These are phyloP conservation scores for Calycina herbarum DNA, from an alignment of 2,329 filamentous ascomycete genomes.

Conservation along the genomic window DNA sequence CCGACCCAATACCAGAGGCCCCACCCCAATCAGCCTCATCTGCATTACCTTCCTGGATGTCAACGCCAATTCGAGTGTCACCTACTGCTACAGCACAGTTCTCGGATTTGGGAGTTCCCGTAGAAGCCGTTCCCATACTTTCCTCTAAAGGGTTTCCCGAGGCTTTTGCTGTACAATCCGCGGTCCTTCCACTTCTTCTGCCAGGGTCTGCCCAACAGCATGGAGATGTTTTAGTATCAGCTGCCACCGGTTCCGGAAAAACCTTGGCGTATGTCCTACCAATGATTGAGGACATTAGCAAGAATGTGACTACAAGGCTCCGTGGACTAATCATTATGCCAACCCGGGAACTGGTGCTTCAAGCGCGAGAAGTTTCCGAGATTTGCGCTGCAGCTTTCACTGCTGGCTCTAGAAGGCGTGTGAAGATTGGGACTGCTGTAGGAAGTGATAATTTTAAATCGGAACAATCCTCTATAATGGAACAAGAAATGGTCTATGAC, in stretches of 20 bases:
- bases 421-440: conserved; percentile 79
- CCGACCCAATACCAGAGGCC: conserved; percentile 58
- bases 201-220: conserved; percentile 59
- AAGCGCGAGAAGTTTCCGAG: conserved; percentile 78
- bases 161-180: conserved; percentile 78
- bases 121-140: conserved; percentile 61
- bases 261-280: conserved; percentile 90
- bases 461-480: conserved; percentile 63
- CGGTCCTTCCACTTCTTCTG: conserved; percentile 77
- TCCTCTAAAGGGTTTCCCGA: conserved; percentile 66
- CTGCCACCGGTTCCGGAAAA: conserved; percentile 93
- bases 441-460: conserved; percentile 73
- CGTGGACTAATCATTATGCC: conserved; percentile 84
- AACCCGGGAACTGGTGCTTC: conserved; percentile 84
- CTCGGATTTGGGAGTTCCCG: conserved; percentile 59
- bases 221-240: conserved; percentile 85
- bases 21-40: conserved; percentile 67
- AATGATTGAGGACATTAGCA: conserved; percentile 73
- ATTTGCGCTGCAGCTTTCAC: conserved; percentile 65
- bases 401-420: conserved; percentile 58
- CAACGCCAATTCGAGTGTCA: conserved; percentile 69
- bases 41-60: conserved; percentile 78
- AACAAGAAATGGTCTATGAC: conserved; percentile 67
- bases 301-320: conserved; percentile 63
- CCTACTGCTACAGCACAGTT: conserved; percentile 63